phyloP scores from a whole-genome alignment of 352 stramenopile species.

The Thalassiosira allenii region DNA sequence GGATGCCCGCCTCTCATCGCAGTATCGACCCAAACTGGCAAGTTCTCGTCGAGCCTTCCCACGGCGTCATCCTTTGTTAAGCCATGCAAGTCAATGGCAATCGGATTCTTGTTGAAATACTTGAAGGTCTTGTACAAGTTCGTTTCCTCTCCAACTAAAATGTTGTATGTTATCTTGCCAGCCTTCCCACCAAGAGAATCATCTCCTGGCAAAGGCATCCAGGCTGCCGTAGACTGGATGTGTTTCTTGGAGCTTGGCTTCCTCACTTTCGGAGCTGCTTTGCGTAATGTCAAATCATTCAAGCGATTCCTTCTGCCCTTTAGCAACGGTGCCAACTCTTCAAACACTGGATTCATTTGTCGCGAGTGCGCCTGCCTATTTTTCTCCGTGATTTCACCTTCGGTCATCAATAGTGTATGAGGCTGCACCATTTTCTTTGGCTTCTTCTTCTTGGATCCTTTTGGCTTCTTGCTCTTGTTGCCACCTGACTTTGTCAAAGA shows the following conservation, averaged over 20 bases:
- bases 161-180: conserved; percentile 10
- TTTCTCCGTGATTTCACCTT: conserved; percentile 2
- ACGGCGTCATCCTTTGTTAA: not conserved
- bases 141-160: conserved; percentile 1
- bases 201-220: not conserved
- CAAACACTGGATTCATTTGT: conserved; percentile 11
- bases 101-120: not conserved
- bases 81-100: conserved; percentile 29
- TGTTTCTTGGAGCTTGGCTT: not conserved
- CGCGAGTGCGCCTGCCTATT: conserved; percentile 6
- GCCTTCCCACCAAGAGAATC: conserved; percentile 3
- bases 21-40: not conserved
- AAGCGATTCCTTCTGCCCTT: conserved; percentile 23
- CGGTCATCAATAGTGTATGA: not conserved
- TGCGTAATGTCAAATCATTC: conserved; percentile 8
- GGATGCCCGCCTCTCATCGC: conserved; percentile 13
- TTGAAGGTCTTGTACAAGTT: conserved; percentile 18
- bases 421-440: not conserved
- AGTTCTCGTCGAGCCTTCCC: not conserved
- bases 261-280: not conserved
- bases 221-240: not conserved
- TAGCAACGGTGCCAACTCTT: conserved; percentile 24
- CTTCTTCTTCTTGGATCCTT: not conserved
- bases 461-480: not conserved
- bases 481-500: not conserved